Conservation (phyloP, 768 basidiomycete species). For the Rhizopogon rudus region DNA sequence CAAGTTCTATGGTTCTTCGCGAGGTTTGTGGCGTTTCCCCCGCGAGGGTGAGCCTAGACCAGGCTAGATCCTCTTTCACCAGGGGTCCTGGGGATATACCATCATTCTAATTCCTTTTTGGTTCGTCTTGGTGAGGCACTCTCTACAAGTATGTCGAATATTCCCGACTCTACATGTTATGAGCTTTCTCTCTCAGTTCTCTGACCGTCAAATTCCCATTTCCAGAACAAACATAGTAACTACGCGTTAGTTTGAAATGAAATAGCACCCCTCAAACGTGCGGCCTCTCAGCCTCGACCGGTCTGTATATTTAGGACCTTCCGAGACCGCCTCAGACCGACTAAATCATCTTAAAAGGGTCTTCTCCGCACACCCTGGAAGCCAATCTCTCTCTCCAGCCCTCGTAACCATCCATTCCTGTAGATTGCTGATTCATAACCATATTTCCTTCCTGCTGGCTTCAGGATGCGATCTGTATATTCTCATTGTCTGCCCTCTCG, state of each 20-base stretch:
- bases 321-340: background rate
- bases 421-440: background rate
- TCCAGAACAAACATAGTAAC: background rate
- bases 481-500: constrained; percentile 9
- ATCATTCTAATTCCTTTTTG: background rate
- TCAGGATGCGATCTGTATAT: constrained; percentile 15
- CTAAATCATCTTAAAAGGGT: background rate
- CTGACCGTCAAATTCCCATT: background rate
- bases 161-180: background rate
- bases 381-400: background rate
- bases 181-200: background rate
- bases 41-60: too few species aligned
- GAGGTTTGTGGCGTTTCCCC: too few species aligned
- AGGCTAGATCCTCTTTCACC: background rate
- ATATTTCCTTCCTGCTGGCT: constrained; percentile 4
- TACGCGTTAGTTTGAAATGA: constrained; percentile 12
- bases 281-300: constrained; percentile 12
- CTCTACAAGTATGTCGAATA: constrained; percentile 4
- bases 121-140: background rate
- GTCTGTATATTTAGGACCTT: constrained; percentile 12
- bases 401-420: background rate
- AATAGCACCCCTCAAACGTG: constrained; percentile 9
- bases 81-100: background rate
- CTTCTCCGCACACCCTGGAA: background rate
- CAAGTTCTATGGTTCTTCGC: too few species aligned